phyloP scores from a whole-genome alignment of 495 filamentous ascomycete species.

The Chaetomium tenue region DNA sequence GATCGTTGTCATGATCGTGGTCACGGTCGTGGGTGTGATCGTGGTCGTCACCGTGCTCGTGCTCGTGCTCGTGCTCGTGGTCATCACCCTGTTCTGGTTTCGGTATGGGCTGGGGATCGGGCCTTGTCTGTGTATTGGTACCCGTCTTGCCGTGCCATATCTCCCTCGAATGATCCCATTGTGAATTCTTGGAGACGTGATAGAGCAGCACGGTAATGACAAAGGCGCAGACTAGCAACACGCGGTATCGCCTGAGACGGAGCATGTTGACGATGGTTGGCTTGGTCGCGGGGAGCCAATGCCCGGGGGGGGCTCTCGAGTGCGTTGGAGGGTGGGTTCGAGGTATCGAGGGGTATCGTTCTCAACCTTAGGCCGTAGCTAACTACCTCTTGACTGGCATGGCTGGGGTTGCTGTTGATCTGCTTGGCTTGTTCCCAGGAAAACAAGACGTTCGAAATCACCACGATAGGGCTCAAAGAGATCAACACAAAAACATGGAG shows the following conservation, averaged over 20 bases:
- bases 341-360: not conserved
- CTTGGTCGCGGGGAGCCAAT: not conserved
- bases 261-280: conserved; percentile 56
- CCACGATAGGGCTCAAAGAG: conserved; percentile 3
- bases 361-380: not conserved
- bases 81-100: not conserved
- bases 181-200: conserved; percentile 56
- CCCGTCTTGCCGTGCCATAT: conserved; percentile 22
- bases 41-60: not conserved
- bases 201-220: conserved; percentile 63
- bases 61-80: not conserved
- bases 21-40: not conserved
- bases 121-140: not conserved
- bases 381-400: conserved; percentile 1
- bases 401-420: conserved; percentile 1
- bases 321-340: not conserved
- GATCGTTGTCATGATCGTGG: not conserved
- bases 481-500: not conserved
- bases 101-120: conserved; percentile 3
- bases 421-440: not conserved
- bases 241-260: conserved; percentile 72
- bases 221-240: conserved; percentile 68
- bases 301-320: not conserved
- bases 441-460: not conserved
- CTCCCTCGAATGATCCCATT: conserved; percentile 44